A percentile compares a stretch with the other conserved stretches of the same genome.
These are phyloP conservation scores for Penicillium freii DNA, from an alignment of 2,329 filamentous ascomycete genomes.

Conservation along the genomic window DNA sequence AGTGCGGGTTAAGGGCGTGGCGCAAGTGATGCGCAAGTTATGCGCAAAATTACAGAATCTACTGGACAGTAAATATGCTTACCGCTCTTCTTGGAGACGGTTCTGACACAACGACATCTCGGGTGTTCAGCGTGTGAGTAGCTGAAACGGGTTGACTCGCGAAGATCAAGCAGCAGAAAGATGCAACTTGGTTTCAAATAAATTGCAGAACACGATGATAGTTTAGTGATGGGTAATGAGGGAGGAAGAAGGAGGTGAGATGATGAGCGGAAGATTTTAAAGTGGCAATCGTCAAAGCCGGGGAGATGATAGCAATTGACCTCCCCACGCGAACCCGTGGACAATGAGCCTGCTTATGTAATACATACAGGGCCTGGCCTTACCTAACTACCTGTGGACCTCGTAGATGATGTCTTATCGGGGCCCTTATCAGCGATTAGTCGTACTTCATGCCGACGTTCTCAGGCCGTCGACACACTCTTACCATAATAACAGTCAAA, in stretches of 20 bases:
- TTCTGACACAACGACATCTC: conserved; percentile 85
- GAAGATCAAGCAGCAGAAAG: neutral
- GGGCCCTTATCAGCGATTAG: too few species aligned
- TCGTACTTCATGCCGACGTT: neutral
- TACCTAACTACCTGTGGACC: too few species aligned
- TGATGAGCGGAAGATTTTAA: conserved; percentile 1
- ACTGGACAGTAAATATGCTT: neutral
- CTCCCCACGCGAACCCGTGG: conserved; percentile 2
- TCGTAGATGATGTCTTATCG: too few species aligned
- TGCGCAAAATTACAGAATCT: neutral
- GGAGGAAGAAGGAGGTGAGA: neutral
- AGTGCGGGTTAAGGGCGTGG: neutral
- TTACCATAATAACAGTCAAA: neutral
- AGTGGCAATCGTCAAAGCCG: conserved; percentile 6
- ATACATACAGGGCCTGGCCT: neutral
- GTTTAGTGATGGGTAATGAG: neutral
- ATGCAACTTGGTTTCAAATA: neutral
- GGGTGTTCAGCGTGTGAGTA: neutral
- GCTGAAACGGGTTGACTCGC: neutral
- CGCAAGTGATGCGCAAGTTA: neutral
- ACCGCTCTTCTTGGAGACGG: conserved; percentile 84
- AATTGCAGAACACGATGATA: neutral
- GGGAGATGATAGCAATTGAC: conserved; percentile 8
- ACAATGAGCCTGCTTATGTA: conserved; percentile 6
- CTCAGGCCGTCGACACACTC: neutral